Percentiles rank a stretch among this genome's conserved stretches.
Conservation (phyloP, 192 early-diverging fungal species). For the Powellomyces hirtus region DNA sequence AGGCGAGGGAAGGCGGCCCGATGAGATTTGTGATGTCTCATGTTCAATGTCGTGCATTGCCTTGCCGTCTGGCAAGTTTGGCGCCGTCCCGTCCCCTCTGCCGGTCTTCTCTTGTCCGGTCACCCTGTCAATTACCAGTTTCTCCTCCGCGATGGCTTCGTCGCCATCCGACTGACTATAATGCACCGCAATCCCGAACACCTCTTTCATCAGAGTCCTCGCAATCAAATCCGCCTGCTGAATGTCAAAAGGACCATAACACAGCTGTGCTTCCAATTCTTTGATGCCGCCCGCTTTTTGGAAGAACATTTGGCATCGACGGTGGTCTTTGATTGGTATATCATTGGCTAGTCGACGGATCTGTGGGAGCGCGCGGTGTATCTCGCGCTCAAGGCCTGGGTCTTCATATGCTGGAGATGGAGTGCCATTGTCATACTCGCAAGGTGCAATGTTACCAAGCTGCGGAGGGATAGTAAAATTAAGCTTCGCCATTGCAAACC, state of each 20-base stretch:
- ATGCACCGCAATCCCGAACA: not conserved
- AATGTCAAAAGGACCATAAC: constrained; percentile 3
- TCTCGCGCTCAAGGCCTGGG: not conserved
- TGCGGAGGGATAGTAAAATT: no score
- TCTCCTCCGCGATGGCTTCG: no score
- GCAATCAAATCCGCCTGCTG: not conserved
- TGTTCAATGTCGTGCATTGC: no score
- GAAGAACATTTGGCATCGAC: constrained; percentile 1
- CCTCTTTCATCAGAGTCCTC: not conserved
- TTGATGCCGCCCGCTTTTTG: not conserved
- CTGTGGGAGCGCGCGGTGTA: not conserved
- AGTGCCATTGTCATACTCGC: not conserved
- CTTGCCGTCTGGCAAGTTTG: no score
- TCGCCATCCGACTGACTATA: no score
- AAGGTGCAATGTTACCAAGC: not conserved
- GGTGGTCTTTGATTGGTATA: not conserved
- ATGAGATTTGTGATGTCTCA: no score
- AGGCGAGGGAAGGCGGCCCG: constrained; percentile 7
- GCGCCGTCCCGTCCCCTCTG: no score
- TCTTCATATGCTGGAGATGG: constrained; percentile 5
- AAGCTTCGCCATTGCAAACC: no score
- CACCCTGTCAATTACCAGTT: no score
- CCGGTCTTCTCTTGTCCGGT: no score
- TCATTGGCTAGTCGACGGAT: not conserved
- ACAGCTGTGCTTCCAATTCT: not conserved